Conservation (phyloP, 768 basidiomycete genomes). For the Termitomyces sp. region DNA sequence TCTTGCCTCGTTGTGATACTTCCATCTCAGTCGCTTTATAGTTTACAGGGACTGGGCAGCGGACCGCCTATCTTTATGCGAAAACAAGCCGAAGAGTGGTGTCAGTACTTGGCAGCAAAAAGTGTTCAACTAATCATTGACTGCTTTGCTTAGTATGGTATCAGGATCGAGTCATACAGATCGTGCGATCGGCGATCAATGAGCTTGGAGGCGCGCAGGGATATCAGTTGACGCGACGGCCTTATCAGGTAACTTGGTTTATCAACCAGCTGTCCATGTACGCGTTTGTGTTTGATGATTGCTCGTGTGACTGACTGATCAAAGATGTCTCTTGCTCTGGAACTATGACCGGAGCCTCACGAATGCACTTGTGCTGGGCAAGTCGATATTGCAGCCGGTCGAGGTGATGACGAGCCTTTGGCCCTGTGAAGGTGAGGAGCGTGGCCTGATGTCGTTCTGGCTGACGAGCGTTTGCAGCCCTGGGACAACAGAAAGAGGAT, state of each 20-base stretch:
- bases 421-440: conserved; percentile 44
- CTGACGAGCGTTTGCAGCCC: conserved; percentile 22
- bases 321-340: conserved; percentile 63
- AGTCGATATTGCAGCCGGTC: conserved; percentile 53
- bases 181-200: conserved; percentile 48
- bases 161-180: conserved; percentile 59
- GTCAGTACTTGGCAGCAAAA: conserved; percentile 36
- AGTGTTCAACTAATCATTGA: neutral
- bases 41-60: conserved; percentile 45
- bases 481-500: conserved; percentile 42
- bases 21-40: conserved; percentile 3
- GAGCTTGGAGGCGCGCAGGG: conserved; percentile 45
- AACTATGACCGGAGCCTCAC: conserved; percentile 50
- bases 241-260: conserved; percentile 70
- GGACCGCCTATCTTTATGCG: conserved; percentile 55
- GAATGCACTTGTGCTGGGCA: conserved; percentile 60
- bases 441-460: neutral
- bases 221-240: conserved; percentile 57
- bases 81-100: conserved; percentile 73
- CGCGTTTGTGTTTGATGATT: conserved; percentile 12
- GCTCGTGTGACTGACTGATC: neutral
- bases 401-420: conserved; percentile 68
- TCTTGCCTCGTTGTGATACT: neutral
- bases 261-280: conserved; percentile 60
- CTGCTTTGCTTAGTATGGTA: conserved; percentile 47